phyloP scores from a whole-genome alignment of 129 eudicot genomes.

The Arctium minus region DNA sequence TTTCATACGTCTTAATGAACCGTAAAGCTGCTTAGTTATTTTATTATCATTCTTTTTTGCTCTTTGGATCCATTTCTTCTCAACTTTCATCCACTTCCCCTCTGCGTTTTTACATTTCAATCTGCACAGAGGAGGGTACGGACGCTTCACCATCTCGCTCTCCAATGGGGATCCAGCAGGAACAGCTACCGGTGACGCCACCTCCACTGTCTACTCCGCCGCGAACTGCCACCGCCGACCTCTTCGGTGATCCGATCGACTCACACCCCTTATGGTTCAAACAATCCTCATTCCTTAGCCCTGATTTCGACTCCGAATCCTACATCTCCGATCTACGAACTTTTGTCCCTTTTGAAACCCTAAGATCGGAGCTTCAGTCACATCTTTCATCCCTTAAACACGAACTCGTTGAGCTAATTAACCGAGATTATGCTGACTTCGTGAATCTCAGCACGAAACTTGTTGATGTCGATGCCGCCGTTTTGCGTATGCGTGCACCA shows the following conservation, averaged over 20 bases:
- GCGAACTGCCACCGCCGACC: constrained; percentile 67
- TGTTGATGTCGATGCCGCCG: constrained; percentile 78
- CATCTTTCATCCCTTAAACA: constrained; percentile 68
- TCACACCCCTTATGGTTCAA: constrained; percentile 88
- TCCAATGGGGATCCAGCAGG: constrained; percentile 26
- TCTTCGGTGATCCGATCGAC: constrained; percentile 88
- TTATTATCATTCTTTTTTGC: too few species aligned
- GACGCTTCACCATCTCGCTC: background rate
- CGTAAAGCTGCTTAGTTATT: too few species aligned
- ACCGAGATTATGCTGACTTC: constrained; percentile 84
- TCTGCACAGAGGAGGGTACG: background rate
- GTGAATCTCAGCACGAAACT: constrained; percentile 87
- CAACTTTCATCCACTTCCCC: background rate
- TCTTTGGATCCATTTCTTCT: background rate
- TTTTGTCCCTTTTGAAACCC: constrained; percentile 88
- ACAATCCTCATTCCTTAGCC: constrained; percentile 62
- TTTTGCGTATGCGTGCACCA: constrained; percentile 93
- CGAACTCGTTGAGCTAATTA: constrained; percentile 78
- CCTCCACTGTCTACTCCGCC: constrained; percentile 28
- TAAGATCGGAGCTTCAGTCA: constrained; percentile 91
- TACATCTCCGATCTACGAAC: constrained; percentile 96
- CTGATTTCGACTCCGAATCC: constrained; percentile 72
- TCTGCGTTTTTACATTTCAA: constrained; percentile 1
- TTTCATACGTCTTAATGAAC: too few species aligned
- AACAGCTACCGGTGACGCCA: constrained; percentile 26